A percentile compares a stretch with the other conserved stretches of the same genome.
Evolutionary conservation across 306 rosid species (phyloP).

Genomic region (Trifolium subterraneum): DNA sequence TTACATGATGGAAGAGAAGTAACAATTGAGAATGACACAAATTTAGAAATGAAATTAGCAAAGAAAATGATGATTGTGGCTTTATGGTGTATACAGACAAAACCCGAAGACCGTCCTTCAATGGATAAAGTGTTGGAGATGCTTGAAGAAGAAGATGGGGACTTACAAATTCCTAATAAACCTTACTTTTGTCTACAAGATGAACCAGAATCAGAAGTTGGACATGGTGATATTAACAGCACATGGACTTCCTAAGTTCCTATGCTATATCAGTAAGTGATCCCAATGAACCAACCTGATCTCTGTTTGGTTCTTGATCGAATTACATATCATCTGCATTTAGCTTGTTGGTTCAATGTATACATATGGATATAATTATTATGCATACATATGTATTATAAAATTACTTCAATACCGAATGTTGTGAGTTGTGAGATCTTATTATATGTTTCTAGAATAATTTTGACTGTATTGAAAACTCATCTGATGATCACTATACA

Average conservation of each 20-base stretch:
- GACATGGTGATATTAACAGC: neutral
- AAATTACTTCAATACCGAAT: too few relatives aligned
- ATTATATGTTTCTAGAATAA: too few relatives aligned
- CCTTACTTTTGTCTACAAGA: constrained; percentile 4
- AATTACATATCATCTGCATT: neutral
- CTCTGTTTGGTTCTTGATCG: neutral
- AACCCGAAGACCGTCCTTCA: neutral
- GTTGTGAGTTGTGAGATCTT: too few relatives aligned
- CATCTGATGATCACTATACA: too few relatives aligned
- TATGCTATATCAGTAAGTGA: neutral
- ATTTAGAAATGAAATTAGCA: neutral
- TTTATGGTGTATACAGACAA: constrained; percentile 16
- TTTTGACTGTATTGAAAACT: too few relatives aligned
- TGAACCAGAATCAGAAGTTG: neutral
- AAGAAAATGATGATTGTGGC: constrained; percentile 23
- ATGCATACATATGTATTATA: too few relatives aligned
- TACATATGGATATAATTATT: too few relatives aligned
- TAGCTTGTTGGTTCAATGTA: too few relatives aligned
- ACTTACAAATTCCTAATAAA: constrained; percentile 1
- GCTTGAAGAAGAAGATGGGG: constrained; percentile 1
- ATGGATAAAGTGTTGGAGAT: constrained; percentile 22
- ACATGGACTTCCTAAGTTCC: neutral
- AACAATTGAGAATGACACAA: neutral
- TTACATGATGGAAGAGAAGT: neutral
- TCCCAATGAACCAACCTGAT: neutral